These are phyloP conservation scores for Vigna reflexopilosa DNA, from an alignment of 306 rosid genomes.

Conservation along the genomic window DNA sequence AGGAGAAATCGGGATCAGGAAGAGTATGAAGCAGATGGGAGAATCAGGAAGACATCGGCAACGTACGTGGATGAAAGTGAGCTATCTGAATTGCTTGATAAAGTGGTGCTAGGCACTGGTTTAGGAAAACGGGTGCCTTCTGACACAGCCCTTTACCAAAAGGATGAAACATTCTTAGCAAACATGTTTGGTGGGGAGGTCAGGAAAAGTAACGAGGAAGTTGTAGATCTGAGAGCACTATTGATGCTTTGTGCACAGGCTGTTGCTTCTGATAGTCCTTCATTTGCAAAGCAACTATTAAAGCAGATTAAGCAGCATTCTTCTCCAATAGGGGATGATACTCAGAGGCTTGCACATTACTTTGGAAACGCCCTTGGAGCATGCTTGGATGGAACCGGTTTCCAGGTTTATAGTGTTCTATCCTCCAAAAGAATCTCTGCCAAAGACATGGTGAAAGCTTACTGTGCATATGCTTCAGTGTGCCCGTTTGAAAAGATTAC, in stretches of 20 bases:
- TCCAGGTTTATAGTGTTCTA: conserved; percentile 45
- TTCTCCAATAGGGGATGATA: conserved; percentile 58
- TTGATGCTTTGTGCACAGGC: conserved; percentile 68
- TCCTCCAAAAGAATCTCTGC: conserved; percentile 51
- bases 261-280: conserved; percentile 53
- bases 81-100: conserved; percentile 64
- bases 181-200: not conserved
- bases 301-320: conserved; percentile 69
- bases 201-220: conserved; percentile 34
- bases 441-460: conserved; percentile 58
- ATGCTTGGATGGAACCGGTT: conserved; percentile 64
- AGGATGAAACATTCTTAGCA: not conserved
- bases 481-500: conserved; percentile 64
- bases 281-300: conserved; percentile 53
- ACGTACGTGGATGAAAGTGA: conserved; percentile 52
- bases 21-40: conserved; percentile 47
- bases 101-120: conserved; percentile 49
- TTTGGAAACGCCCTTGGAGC: conserved; percentile 70
- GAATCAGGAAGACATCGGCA: conserved; percentile 61
- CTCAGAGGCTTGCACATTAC: conserved; percentile 69
- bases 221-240: conserved; percentile 58
- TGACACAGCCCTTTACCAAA: not conserved
- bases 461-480: conserved; percentile 47
- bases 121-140: conserved; percentile 27
- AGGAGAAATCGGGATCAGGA: conserved; percentile 51